Conservation (phyloP, 2,329 filamentous ascomycete species). For the Seiridium cupressi region DNA sequence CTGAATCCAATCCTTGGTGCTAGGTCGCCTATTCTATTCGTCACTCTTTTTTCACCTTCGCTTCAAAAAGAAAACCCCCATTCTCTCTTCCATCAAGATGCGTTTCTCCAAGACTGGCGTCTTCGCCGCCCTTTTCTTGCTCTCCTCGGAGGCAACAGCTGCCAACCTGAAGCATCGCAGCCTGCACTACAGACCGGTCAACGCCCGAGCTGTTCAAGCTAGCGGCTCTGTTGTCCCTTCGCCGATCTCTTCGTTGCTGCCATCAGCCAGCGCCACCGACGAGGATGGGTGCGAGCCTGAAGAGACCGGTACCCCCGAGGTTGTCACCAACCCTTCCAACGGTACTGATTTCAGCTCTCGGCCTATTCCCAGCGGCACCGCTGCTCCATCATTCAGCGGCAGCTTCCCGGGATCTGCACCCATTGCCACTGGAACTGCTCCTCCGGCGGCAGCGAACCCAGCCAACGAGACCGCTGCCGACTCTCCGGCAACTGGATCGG, state of each 20-base stretch:
- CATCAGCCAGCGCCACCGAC: background rate
- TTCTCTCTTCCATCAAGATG: constrained; percentile 4
- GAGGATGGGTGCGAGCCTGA: constrained; percentile 2
- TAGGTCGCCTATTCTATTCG: constrained; percentile 2
- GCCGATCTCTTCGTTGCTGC: background rate
- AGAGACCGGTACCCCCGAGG: background rate
- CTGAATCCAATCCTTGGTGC: constrained; percentile 3
- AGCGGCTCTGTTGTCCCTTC: background rate
- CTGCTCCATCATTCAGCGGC: background rate
- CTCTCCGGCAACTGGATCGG: background rate
- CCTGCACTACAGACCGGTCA: background rate
- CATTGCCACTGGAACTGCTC: too few species aligned
- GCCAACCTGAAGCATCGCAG: background rate
- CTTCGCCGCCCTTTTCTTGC: constrained; percentile 4
- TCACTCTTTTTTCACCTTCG: constrained; percentile 1
- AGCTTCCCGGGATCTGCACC: too few species aligned
- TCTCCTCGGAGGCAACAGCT: background rate
- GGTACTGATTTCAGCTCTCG: background rate
- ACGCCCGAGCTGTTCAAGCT: background rate
- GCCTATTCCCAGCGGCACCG: background rate
- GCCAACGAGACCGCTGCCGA: background rate
- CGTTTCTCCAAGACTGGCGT: constrained; percentile 5
- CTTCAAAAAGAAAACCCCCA: background rate
- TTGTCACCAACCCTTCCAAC: background rate
- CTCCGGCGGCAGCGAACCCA: background rate